phyloP scores from a whole-genome alignment of 2,329 filamentous ascomycete species.

The Monosporascus sp. region DNA sequence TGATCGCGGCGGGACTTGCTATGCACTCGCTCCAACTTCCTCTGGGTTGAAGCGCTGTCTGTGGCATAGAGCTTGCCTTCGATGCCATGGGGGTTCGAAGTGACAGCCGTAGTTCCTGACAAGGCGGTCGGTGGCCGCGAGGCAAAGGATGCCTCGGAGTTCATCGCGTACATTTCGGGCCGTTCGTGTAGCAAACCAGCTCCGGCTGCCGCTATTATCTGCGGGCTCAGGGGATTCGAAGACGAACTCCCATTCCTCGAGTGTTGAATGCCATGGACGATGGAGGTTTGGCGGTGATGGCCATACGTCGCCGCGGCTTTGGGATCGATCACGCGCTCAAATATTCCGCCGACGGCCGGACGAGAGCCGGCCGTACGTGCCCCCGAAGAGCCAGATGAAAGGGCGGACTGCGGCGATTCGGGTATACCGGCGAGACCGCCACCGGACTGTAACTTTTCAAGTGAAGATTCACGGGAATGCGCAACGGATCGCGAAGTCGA shows the following conservation, averaged over 20 bases:
- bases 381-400: slow-evolving; percentile 31
- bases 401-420: slow-evolving; percentile 24
- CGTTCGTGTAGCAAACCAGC: slow-evolving; percentile 48
- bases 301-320: slow-evolving; percentile 59
- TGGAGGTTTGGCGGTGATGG: slow-evolving; percentile 93
- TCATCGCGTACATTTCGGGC: slow-evolving; percentile 44
- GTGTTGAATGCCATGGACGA: slow-evolving; percentile 95
- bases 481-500: slow-evolving; percentile 34
- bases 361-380: slow-evolving; percentile 38
- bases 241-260: slow-evolving; percentile 78
- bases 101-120: slow-evolving; percentile 35
- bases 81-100: slow-evolving; percentile 25
- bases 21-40: slow-evolving; percentile 56
- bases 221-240: slow-evolving; percentile 80
- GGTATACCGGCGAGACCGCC: slow-evolving; percentile 25
- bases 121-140: slow-evolving; percentile 44
- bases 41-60: slow-evolving; percentile 39
- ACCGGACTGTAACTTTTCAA: slow-evolving; percentile 44
- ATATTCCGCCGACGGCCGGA: slow-evolving; percentile 34
- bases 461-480: slow-evolving; percentile 55
- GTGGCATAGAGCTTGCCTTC: slow-evolving; percentile 41
- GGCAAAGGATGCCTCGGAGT: slow-evolving; percentile 34
- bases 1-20: slow-evolving; percentile 68
- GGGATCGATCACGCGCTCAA: slow-evolving; percentile 51
- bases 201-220: slow-evolving; percentile 70